phyloP scores from a whole-genome alignment of 2,329 filamentous ascomycete genomes.

The Blumeriella jaapii region DNA sequence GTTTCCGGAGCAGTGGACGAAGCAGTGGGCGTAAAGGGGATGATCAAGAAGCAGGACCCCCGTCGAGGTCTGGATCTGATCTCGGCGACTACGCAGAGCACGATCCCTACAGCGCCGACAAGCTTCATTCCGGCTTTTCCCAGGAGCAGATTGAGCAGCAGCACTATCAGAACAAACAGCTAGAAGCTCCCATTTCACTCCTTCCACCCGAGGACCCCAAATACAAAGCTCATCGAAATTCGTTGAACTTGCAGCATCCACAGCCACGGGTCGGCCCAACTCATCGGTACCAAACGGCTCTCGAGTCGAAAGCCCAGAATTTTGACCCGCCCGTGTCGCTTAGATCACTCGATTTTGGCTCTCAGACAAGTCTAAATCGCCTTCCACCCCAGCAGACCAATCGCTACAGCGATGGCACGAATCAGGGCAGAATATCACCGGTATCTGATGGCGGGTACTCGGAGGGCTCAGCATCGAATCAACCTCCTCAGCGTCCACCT shows the following conservation, averaged over 20 bases:
- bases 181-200: constrained; percentile 17
- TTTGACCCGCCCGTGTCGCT: constrained; percentile 50
- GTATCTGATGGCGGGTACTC: constrained; percentile 25
- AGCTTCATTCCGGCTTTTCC: constrained; percentile 45
- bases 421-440: constrained; percentile 21
- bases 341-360: constrained; percentile 51
- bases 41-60: constrained; percentile 36
- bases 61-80: constrained; percentile 72
- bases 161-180: constrained; percentile 16
- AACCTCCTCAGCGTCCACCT: constrained; percentile 44
- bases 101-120: constrained; percentile 48
- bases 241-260: constrained; percentile 67
- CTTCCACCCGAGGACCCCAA: constrained; percentile 52
- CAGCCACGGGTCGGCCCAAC: constrained; percentile 66
- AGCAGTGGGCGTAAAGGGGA: constrained; percentile 48
- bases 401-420: constrained; percentile 31
- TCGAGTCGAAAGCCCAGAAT: constrained; percentile 62
- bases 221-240: constrained; percentile 73
- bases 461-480: constrained; percentile 26
- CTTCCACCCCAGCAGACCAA: constrained; percentile 39
- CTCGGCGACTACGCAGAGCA: constrained; percentile 52
- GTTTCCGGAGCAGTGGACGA: constrained; percentile 56
- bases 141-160: constrained; percentile 33
- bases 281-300: constrained; percentile 59
- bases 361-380: constrained; percentile 45